Conservation (phyloP, 2,329 filamentous ascomycete genomes). For the Thielaviopsis musarum region DNA sequence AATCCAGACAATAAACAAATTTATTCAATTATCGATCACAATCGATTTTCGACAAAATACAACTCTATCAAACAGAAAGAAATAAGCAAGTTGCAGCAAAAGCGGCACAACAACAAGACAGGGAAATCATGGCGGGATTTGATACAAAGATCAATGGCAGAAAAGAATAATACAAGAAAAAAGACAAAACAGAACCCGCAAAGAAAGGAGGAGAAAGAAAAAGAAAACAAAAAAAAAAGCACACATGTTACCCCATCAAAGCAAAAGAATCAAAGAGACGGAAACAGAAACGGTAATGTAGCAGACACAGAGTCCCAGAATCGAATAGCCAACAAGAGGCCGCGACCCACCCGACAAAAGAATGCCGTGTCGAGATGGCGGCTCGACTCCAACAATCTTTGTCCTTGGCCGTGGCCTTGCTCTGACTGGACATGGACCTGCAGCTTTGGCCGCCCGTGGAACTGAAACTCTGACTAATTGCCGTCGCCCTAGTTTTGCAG, state of each 20-base stretch:
- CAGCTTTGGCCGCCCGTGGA: too few relatives aligned
- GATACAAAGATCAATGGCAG: background rate
- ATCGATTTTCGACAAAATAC: background rate
- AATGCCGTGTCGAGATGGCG: background rate
- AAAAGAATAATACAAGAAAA: background rate
- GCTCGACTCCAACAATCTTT: background rate
- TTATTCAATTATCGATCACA: background rate
- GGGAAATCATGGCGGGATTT: background rate
- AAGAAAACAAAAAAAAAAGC: slow-evolving; percentile 1
- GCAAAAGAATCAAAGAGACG: background rate
- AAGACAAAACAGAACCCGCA: background rate
- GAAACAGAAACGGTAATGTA: background rate
- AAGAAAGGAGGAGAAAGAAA: background rate
- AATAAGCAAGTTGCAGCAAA: background rate
- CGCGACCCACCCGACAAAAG: too few relatives aligned
- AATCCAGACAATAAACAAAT: background rate
- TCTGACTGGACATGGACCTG: too few relatives aligned
- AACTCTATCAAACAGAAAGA: background rate
- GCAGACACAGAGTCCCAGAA: background rate
- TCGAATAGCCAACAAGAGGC: too few relatives aligned
- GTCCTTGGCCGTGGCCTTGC: too few relatives aligned
- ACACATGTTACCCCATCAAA: slow-evolving; percentile 1
- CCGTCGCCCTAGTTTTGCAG: slow-evolving; percentile 11
- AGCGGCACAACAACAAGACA: slow-evolving; percentile 2
- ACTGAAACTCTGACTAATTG: background rate